Percentiles rank a stretch among this genome's conserved stretches.
These are phyloP conservation scores for Coprinopsis strossmayeri DNA, from an alignment of 768 basidiomycete genomes.

Conservation along the genomic window DNA sequence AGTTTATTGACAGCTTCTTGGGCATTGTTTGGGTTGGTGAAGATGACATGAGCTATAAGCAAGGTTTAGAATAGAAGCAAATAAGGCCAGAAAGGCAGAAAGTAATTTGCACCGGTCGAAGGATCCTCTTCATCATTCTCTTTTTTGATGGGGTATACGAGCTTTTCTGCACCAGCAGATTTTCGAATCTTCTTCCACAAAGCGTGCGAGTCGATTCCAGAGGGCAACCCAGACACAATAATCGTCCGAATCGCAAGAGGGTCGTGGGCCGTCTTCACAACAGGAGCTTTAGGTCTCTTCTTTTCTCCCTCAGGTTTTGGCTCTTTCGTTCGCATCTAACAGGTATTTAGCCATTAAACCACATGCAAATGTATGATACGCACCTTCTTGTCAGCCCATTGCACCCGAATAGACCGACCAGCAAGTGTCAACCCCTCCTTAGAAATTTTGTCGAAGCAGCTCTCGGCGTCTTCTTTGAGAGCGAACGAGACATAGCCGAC, in stretches of 20 bases:
- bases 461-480: conserved; percentile 80
- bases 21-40: conserved; percentile 61
- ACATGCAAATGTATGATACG: conserved; percentile 9
- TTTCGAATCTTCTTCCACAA: conserved; percentile 89
- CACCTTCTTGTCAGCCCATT: conserved; percentile 82
- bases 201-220: conserved; percentile 51
- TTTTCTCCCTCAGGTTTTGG: conserved; percentile 36
- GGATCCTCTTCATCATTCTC: conserved; percentile 40
- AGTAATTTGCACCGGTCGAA: conserved; percentile 35
- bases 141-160: conserved; percentile 59
- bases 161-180: conserved; percentile 65
- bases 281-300: conserved; percentile 21
- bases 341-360: conserved; percentile 6
- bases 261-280: conserved; percentile 45
- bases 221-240: conserved; percentile 67
- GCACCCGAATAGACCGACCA: conserved; percentile 63
- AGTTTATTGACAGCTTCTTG: conserved; percentile 70
- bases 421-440: conserved; percentile 60
- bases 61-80: background rate
- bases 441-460: conserved; percentile 57
- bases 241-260: conserved; percentile 81
- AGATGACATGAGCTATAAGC: conserved; percentile 66
- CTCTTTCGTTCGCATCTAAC: conserved; percentile 19
- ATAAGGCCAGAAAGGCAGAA: background rate
- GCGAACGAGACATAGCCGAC: conserved; percentile 96